Base-by-base conservation (phyloP, 331 rosid genomes). In the Stylosanthes scabra region DNA sequence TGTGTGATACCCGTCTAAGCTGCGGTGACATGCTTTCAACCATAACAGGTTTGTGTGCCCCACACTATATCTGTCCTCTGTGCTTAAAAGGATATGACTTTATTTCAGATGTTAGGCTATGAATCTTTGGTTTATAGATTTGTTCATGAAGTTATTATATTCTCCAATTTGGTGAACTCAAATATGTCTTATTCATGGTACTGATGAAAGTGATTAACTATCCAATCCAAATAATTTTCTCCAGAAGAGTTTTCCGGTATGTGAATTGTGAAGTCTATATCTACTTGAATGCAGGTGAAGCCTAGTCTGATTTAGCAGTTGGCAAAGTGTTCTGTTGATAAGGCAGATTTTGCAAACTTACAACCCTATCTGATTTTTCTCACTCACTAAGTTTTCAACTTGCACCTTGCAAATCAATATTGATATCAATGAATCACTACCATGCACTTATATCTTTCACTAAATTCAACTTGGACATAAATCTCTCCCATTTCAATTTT, bases 21-120 rank as follows among this genome's bases (percentile, higher is more conserved):
- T 89, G 99, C 85, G 71, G 51, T 72, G 90, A 88, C 89, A 56
- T 91, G 91, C 87, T 94, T 13, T 60, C 88, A 79, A 74, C 93
- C 75, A 84, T 94, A 71, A 94, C 97, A 90, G 99, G 97, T 89
- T 82, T 64, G 55, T 67, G 59, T 40, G 75, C 71, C 16, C 62
- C 15, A 20, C 71, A 11, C 78, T 63, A 42, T 50, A 64, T 66
- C 63, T 29, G 59, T 46, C 56, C 12, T 37, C 29, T 74, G n/a
- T n/a, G 12, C 60, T 72, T 66, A 20, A 11, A 59, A 74, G 63
- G 42, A 46, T 59, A 27, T 72, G 81, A 61, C n/a, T 60, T 66
- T 70, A 56, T 51, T 50, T 59, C 63, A 8, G 66, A 31, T 62
- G 66, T 41, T 66, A 56, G 58, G 29, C 42, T 68, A 64, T 63